Percentiles rank a stretch among this genome's conserved stretches.
These are phyloP conservation scores for Saccharum officinarum DNA, from an alignment of 176 grass and related monocot genomes.

Conservation along the genomic window DNA sequence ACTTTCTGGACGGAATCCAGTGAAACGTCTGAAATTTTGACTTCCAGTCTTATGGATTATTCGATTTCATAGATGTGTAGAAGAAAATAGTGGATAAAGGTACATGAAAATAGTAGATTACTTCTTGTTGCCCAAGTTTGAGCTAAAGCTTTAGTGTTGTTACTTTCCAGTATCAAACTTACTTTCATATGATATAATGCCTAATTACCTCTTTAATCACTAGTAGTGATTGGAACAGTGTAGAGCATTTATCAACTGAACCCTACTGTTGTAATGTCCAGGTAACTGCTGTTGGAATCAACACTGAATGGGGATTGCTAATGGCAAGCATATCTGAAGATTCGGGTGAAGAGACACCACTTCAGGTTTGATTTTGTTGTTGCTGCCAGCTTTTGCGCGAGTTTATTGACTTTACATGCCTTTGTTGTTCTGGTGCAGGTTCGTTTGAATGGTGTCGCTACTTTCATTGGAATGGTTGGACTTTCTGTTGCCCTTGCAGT, in stretches of 20 bases:
- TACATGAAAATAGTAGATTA: neutral
- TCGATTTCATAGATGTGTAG: neutral
- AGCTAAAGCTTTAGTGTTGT: neutral
- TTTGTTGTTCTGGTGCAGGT: conserved; percentile 57
- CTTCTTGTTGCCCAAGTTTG: neutral
- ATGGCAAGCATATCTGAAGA: conserved; percentile 99
- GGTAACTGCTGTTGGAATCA: conserved; percentile 93
- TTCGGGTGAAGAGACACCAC: conserved; percentile 94
- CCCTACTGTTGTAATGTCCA: conserved; percentile 38
- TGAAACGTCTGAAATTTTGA: neutral
- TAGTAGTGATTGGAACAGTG: neutral
- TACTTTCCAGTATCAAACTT: neutral
- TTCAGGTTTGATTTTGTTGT: conserved; percentile 65
- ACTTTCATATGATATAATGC: neutral
- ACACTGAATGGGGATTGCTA: conserved; percentile 91
- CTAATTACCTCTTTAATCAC: neutral
- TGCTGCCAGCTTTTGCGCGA: neutral
- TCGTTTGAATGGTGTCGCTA: conserved; percentile 91
- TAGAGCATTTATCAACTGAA: neutral
- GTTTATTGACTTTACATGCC: conserved; percentile 19
- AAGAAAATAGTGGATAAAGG: neutral
- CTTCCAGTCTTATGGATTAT: neutral
- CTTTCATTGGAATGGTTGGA: conserved; percentile 90
- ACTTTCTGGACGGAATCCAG: neutral
- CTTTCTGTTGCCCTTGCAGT: conserved; percentile 68